Evolutionary conservation across 345 rosid genomes (phyloP), one percentile per base, ranked within the genome.

Genomic region (Aquilaria yunnanensis): DNA sequence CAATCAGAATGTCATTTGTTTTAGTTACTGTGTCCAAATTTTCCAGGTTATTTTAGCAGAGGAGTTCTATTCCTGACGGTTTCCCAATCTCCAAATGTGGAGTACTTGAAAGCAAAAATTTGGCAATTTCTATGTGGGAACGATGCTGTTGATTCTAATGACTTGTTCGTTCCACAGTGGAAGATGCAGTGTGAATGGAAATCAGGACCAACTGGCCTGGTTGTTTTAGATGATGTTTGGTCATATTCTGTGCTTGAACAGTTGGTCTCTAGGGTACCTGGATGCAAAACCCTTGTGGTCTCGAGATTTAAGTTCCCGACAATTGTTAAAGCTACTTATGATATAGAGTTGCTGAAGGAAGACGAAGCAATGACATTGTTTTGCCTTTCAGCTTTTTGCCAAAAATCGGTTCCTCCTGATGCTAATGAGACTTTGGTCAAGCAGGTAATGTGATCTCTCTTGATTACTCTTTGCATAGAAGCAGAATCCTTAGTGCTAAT

Each of bases 141-240:
- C 57, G 73, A 82, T 62, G 78, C 57, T n/a, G 12, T 41, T 31
- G 76, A 49, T 59, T 11, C 69, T 51, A 48, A 59, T 33, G 53
- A 70, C 49, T 2, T 37, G 47, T 23, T 33, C 60, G 46, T 3
- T 60, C 79, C 89, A 14, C 30, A 59, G 8, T 76, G 81, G 80
- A 77, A 62, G 57, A 47, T 65, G 14, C 84, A 75, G 12, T 74
- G 62, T 51, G 75, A 74, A 5, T 70, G 73, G 46, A 55, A 57
- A 63, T n/a, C 33, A 50, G 75, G 41, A 32, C n/a, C 74, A 5
- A 57, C 30, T 31, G 59, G 64, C 69, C 71, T 93, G 59, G 81
- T 93, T 14, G 87, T 93, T 65, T 67, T 92, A 52, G 98, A 92
- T 70, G 98, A 92, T 76, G 96, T 92, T 54, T 92, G 96, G 98